Base-by-base conservation (phyloP, 805 yeast genomes). In the Wickerhamiella lipophila region DNA sequence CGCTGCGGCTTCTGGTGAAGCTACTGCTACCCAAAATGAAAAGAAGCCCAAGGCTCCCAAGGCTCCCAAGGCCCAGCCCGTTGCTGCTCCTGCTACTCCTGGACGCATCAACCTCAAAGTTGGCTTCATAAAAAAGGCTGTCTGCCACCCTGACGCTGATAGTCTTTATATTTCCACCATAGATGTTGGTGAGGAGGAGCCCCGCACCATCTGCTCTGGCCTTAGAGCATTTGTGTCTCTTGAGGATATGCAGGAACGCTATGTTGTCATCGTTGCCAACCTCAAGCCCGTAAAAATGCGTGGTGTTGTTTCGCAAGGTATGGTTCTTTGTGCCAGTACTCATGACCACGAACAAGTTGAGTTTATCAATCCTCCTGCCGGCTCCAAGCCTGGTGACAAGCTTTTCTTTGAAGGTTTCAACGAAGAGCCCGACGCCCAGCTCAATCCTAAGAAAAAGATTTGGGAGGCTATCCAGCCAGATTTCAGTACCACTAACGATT, bases 121-220 rank as follows among this genome's bases (percentile, higher is more conserved):
- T 54, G 99, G 99, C 48, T 86, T 81, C 74, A 92, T 92, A 62
- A 87, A 89, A 71, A 92, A 94, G 72, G 96, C 96, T 48, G 74
- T 84, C 62, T 85, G 84, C 67, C 99, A 92, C 70, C 98, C 98
- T 54, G 89, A 92, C 66, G 99, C 99, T 30, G 99, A 92, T 68
- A 75, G 95, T 1, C 73, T 92, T 60, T 92, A 92, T 65, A 95
- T 92, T 50, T 92, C 97, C 25, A 92, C 98, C 47, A 92, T 92
- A 60, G 85, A 94, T 55, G 79, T 84, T 73, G 99, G 98, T 57
- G 99, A 92, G 60, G 88, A 74, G 54, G 95, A 85, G 64, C 98
- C 99, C 62, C 79, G 99, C 73, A 92, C 97, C 26, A 95, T 92
- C 50, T 92, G 98, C 72, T 85, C 96, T 11, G 99, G 99, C 58